Base-by-base conservation (phyloP, 148 eudicot genomes). In the Persicaria maculosa region DNA sequence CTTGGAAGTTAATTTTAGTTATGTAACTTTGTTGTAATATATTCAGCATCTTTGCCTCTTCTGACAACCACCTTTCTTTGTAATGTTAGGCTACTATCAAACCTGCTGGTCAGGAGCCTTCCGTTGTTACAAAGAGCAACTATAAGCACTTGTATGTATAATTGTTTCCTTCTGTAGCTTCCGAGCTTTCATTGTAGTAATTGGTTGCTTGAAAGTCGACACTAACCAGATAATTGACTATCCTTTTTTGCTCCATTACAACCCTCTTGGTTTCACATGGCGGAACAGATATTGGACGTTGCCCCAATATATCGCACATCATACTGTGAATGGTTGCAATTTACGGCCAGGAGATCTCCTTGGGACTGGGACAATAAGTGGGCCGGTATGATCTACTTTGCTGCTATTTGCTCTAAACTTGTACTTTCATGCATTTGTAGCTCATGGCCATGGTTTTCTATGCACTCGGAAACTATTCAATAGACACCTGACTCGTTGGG, bases 251-350 rank as follows among this genome's bases (percentile, higher is more conserved):
- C 31, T 50, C 43, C 31, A 4, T 61, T 19, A n/a, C 44, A 40
- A 43, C 9, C 68, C 7, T 58, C 3, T 72, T 78, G 54, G 68
- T 76, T 72, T 68, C 48, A 46, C 72, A 43, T 47, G 54, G 81
- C 19, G 70, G 70, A 76, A 55, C 71, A 93, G 98, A 79, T 94
- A 94, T 80, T 91, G 97, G 98, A 94, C 97, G 8, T 76, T 94
- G 76, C 90, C 97, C 48, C 98, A 94, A 80, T 96, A 94, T 76
- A 90, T 94, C 72, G 97, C 98, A 43, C 98, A 94, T 81, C 97
- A 94, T 69, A 91, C 98, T 8, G 75, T 91, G 47, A 91, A 88
- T 46, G 98, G 98, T 80, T 94, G 98, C 93, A 94, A 94, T 74
- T 83, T 94, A 76, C 88, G 97, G 87, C 93, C 98, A 68, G 98